Conservation (phyloP, 2,329 filamentous ascomycete species). For the Alternaria hordeiaustralica region DNA sequence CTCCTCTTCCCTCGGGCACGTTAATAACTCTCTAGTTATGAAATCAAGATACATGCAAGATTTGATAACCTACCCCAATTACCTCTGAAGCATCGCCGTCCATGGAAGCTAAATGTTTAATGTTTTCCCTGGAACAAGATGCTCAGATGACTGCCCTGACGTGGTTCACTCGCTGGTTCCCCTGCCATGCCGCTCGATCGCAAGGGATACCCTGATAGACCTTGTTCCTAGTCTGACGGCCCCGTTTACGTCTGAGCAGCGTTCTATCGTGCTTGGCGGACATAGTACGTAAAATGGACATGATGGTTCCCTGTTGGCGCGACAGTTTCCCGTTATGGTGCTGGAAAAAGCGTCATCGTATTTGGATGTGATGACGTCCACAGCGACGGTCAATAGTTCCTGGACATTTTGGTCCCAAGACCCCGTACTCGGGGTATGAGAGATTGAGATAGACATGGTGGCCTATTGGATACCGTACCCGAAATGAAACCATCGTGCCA, state of each 20-base stretch:
- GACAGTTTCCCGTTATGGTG: not conserved
- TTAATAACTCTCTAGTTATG: not conserved
- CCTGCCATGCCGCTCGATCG: not conserved
- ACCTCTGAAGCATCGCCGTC: not conserved
- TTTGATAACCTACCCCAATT: not conserved
- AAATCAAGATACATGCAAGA: not conserved
- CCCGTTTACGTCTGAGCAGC: not conserved
- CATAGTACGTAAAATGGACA: not conserved
- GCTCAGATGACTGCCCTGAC: not conserved
- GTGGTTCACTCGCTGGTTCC: not conserved
- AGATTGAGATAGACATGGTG: not conserved
- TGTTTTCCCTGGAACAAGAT: not conserved
- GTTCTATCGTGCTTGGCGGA: not conserved
- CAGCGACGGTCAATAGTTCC: not conserved
- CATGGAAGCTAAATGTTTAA: not conserved
- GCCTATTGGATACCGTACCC: not conserved
- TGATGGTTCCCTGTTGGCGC: not conserved
- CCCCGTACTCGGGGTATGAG: not conserved
- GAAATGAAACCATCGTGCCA: not conserved
- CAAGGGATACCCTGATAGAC: not conserved
- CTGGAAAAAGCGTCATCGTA: not conserved
- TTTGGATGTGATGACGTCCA: not conserved
- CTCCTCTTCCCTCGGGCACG: not conserved
- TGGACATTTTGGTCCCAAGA: not conserved
- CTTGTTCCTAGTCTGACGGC: not conserved